These are phyloP conservation scores for Hura crepitans DNA, from an alignment of 441 rosid species.

Conservation along the genomic window DNA sequence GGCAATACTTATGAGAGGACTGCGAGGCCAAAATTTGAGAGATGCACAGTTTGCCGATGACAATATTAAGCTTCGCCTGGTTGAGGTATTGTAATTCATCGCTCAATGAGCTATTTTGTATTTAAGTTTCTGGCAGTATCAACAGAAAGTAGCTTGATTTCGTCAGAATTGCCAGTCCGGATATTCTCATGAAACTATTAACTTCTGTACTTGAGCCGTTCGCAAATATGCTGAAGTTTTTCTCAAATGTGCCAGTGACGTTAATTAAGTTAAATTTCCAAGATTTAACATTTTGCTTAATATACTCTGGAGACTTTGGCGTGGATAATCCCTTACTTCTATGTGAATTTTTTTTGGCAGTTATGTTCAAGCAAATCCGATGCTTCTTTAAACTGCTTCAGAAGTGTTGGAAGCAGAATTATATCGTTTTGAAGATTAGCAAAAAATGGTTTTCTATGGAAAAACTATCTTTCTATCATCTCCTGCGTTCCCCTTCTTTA, in stretches of 20 bases:
- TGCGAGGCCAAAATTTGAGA: slow-evolving; percentile 84
- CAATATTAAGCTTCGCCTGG: slow-evolving; percentile 66
- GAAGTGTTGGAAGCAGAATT: neutral
- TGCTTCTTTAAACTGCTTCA: neutral
- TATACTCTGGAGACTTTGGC: neutral
- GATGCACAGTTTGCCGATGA: slow-evolving; percentile 80
- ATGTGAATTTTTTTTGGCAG: neutral
- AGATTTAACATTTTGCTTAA: neutral
- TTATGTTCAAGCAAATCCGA: neutral
- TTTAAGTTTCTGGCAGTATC: neutral
- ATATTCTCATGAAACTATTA: neutral
- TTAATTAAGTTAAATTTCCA: neutral
- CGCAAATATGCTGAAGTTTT: neutral
- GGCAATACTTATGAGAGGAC: slow-evolving; percentile 76
- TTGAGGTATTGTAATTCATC: slow-evolving; percentile 50
- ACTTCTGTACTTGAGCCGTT: neutral
- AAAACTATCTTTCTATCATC: neutral
- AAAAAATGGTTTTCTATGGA: neutral
- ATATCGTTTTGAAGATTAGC: neutral
- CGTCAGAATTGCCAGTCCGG: too few relatives aligned
- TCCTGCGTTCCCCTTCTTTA: neutral
- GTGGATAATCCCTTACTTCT: neutral
- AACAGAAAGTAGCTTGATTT: too few relatives aligned
- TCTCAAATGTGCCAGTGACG: neutral
- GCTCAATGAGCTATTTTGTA: neutral